A percentile compares a stretch with the other conserved stretches of the same genome.
Conservation (phyloP, 164 flowering plant species). For the Berberis vulgaris region DNA sequence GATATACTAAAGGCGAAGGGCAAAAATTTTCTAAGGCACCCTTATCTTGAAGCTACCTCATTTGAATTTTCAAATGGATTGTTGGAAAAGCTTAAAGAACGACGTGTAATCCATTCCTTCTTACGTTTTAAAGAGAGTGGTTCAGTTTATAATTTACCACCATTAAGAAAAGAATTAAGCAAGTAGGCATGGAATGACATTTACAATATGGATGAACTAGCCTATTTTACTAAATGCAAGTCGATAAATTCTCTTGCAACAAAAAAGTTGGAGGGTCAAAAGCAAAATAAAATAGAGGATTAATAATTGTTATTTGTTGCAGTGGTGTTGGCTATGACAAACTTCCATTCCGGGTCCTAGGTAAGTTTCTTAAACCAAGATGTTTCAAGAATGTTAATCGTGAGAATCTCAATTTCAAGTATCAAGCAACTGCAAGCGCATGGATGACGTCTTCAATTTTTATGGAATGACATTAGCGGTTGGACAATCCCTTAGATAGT, state of each 20-base stretch:
- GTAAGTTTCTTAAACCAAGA: not conserved
- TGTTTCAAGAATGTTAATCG: not conserved
- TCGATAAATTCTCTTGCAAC: not conserved
- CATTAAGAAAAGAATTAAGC: not conserved
- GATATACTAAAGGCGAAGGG: not conserved
- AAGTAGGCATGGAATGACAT: not conserved
- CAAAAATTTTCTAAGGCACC: not conserved
- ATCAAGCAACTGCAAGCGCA: not conserved
- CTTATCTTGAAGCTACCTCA: not conserved
- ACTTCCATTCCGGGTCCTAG: not conserved
- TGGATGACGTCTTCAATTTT: not conserved
- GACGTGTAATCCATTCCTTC: not conserved
- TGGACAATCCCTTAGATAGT: not conserved
- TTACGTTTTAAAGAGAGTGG: not conserved
- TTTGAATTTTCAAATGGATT: not conserved
- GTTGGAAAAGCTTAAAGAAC: not conserved
- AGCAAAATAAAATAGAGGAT: not conserved
- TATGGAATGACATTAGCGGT: not conserved
- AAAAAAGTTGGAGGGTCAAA: not conserved
- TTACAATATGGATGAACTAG: not conserved
- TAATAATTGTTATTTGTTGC: not conserved
- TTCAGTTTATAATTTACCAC: not conserved
- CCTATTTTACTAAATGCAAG: not conserved
- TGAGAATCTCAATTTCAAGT: not conserved
- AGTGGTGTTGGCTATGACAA: not conserved